Conservation (phyloP, 106 monocot genomes). For the Phalaenopsis aphrodite region DNA sequence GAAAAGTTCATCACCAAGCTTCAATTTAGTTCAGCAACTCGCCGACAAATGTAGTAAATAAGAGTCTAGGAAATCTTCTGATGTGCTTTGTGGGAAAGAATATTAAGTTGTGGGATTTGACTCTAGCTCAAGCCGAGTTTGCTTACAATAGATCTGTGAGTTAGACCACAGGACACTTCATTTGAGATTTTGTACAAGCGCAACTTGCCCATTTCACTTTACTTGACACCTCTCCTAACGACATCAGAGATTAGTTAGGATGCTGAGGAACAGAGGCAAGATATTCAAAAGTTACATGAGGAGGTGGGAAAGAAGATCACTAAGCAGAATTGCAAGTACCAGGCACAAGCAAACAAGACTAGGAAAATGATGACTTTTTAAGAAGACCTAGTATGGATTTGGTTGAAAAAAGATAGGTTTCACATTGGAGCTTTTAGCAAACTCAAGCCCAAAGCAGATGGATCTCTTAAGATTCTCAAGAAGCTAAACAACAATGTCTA, state of each 20-base stretch:
- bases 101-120: too few species aligned
- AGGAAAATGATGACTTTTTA: neutral
- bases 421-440: too few species aligned
- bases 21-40: neutral
- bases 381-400: slow-evolving; percentile 11
- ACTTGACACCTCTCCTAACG: neutral
- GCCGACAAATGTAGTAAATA: neutral
- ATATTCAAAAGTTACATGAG: slow-evolving; percentile 3
- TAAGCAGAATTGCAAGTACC: slow-evolving; percentile 9
- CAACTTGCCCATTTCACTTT: neutral
- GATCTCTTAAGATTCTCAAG: too few species aligned
- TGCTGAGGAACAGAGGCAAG: neutral
- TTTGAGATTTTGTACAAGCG: too few species aligned
- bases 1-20: too few species aligned
- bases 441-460: too few species aligned
- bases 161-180: too few species aligned
- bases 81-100: slow-evolving; percentile 1
- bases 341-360: neutral
- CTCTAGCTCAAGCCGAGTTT: too few species aligned
- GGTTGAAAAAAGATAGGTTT: too few species aligned
- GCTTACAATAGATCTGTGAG: too few species aligned
- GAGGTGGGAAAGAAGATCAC: neutral
- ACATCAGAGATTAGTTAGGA: neutral
- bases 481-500: too few species aligned
- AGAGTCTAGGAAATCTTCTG: neutral